A percentile compares a stretch with the other conserved stretches of the same genome.
These are phyloP conservation scores for Leishmania braziliensis DNA, from an alignment of 208 protist species.

Conservation along the genomic window DNA sequence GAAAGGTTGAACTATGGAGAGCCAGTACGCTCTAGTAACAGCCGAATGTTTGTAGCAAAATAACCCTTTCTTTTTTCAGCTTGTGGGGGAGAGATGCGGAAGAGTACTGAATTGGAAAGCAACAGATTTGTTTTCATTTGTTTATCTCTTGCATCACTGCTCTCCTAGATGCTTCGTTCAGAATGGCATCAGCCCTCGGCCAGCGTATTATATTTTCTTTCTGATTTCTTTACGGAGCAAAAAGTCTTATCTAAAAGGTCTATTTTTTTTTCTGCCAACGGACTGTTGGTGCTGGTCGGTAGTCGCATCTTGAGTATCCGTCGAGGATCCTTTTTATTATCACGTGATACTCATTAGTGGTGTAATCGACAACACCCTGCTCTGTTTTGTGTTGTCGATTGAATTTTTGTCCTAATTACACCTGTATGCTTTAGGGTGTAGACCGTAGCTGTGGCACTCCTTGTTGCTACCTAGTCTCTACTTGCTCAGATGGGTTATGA, in stretches of 20 bases:
- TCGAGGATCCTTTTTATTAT: not conserved
- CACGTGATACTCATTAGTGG: not conserved
- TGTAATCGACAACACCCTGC: not conserved
- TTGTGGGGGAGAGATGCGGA: not conserved
- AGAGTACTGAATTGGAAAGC: not conserved
- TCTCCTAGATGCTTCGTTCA: not conserved
- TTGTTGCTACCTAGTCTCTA: not conserved
- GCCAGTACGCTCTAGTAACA: not conserved
- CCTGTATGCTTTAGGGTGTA: not conserved
- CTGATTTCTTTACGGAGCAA: not conserved
- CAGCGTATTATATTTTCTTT: not conserved
- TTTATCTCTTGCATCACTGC: not conserved
- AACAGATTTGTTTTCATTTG: not conserved
- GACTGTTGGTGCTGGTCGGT: not conserved
- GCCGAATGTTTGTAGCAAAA: not conserved
- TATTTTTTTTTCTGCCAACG: not conserved
- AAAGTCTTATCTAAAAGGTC: not conserved
- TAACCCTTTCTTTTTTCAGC: not conserved
- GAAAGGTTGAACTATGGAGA: not conserved
- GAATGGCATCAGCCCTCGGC: not conserved
- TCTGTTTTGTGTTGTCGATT: not conserved
- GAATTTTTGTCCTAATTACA: not conserved
- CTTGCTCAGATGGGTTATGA: not conserved
- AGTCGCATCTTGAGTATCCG: not conserved
- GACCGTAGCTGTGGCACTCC: not conserved